phyloP scores from a whole-genome alignment of 2,329 filamentous ascomycete genomes.

The Curvularia hawaiiensis region DNA sequence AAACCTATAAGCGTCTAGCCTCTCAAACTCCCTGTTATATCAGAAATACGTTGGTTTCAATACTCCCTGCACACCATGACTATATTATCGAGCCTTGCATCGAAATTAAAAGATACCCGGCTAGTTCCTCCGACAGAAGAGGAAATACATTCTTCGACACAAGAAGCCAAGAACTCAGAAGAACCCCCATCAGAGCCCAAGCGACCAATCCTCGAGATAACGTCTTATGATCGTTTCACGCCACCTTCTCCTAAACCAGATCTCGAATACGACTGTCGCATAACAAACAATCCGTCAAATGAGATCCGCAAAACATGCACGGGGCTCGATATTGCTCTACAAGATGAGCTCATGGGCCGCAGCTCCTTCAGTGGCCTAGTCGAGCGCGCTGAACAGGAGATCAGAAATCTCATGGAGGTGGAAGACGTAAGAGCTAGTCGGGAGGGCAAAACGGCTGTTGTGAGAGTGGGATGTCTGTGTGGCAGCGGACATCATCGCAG shows the following conservation, averaged over 20 bases:
- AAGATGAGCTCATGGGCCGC: conserved; percentile 15
- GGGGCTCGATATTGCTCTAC: conserved; percentile 6
- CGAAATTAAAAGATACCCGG: conserved; percentile 1
- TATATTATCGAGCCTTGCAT: conserved; percentile 3
- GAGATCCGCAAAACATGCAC: conserved; percentile 7
- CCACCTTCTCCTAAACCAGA: conserved; percentile 10
- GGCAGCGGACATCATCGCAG: conserved; percentile 17
- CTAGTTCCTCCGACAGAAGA: conserved; percentile 12
- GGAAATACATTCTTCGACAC: background rate
- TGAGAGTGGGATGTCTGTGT: conserved; percentile 13
- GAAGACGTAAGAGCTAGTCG: conserved; percentile 8
- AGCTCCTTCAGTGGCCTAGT: conserved; percentile 7
- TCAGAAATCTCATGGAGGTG: conserved; percentile 10
- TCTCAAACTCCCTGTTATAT: background rate
- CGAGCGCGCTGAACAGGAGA: conserved; percentile 4
- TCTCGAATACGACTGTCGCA: conserved; percentile 16
- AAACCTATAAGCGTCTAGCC: background rate
- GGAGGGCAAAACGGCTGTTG: background rate
- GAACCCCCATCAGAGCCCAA: background rate
- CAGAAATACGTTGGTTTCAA: background rate
- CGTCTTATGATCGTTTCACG: conserved; percentile 13
- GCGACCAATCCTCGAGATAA: conserved; percentile 13
- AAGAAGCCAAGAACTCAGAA: background rate
- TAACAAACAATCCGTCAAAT: conserved; percentile 7
- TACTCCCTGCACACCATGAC: background rate